Base-by-base conservation (phyloP, 2,329 filamentous ascomycete species). In the Leptographium procerum region DNA sequence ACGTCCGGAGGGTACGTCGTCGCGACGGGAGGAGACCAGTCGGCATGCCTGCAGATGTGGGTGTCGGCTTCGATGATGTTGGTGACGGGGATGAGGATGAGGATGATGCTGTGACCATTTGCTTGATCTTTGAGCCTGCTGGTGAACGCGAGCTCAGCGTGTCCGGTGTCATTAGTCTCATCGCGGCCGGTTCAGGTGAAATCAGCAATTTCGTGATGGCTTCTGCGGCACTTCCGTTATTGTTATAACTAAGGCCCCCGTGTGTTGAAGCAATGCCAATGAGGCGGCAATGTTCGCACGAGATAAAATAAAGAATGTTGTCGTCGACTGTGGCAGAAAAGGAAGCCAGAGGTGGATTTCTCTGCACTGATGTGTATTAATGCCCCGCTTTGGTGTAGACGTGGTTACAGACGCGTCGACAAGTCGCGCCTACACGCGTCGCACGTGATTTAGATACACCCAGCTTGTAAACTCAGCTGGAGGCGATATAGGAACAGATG, bases 1-100 rank as follows among this genome's bases (percentile, higher is more conserved):
- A 64, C 4, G 62, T 64, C 14, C 62, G 61, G 31, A 62, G 47
- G 14, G 59, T 40, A 24, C 61, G 62, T 14, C 28, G 48, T 10
- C 53, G 45, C 31, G 50, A 10, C 9, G 52, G 51, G 2, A n/a
- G n/a, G n/a, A n/a, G n/a, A n/a, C n/a, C n/a, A n/a, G n/a, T n/a
- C n/a, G 54, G 40, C 14, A 31, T 51, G 14, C 59, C 50, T 7
- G 58, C 47, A 11, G 61, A 52, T 13, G 43, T 55, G 19, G 60
- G 24, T 1, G 22, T 36, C 6, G 55, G 13, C 26, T 36, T 26
- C 16, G n/a, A n/a, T n/a, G n/a, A n/a, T n/a, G n/a, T n/a, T n/a
- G n/a, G n/a, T n/a, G n/a, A n/a, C n/a, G 48, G 24, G 2, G n/a
- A 48, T 24, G 55, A 1, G 7, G 40, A 9, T 13, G 31, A 33